These are phyloP conservation scores for Alternaria longipes DNA, from an alignment of 2,329 filamentous ascomycete genomes.

Conservation along the genomic window DNA sequence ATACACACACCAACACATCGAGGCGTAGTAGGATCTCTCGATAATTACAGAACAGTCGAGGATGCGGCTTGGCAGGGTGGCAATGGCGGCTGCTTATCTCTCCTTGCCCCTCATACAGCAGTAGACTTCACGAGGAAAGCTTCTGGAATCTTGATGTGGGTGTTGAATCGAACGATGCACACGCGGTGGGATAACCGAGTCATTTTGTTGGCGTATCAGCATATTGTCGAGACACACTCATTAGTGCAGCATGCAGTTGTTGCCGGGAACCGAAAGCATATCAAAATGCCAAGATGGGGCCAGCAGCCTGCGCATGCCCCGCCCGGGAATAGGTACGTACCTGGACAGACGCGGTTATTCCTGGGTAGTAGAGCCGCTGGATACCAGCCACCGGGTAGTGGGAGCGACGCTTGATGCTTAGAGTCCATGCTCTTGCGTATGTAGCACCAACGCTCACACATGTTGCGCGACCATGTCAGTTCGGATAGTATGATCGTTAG, in stretches of 20 bases:
- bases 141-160: not conserved
- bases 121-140: not conserved
- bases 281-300: not conserved
- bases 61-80: not conserved
- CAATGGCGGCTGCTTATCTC: slow-evolving; percentile 5
- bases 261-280: not conserved
- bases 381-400: not conserved
- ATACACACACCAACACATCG: slow-evolving; percentile 1
- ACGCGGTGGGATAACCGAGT: not conserved
- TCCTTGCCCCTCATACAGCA: not conserved
- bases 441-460: not conserved
- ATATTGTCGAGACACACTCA: not conserved
- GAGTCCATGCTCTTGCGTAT: not conserved
- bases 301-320: not conserved
- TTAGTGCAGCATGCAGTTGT: not conserved
- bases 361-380: slow-evolving; percentile 1
- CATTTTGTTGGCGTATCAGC: not conserved
- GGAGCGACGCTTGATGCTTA: not conserved
- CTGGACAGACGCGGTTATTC: slow-evolving; percentile 13
- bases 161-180: not conserved
- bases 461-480: not conserved
- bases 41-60: not conserved
- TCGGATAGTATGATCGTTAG: not conserved
- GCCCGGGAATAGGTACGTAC: not conserved
- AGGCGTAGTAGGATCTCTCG: not conserved